Conservation (phyloP, 345 rosid genomes). For the rapeseed (Brassica napus) region DNA sequence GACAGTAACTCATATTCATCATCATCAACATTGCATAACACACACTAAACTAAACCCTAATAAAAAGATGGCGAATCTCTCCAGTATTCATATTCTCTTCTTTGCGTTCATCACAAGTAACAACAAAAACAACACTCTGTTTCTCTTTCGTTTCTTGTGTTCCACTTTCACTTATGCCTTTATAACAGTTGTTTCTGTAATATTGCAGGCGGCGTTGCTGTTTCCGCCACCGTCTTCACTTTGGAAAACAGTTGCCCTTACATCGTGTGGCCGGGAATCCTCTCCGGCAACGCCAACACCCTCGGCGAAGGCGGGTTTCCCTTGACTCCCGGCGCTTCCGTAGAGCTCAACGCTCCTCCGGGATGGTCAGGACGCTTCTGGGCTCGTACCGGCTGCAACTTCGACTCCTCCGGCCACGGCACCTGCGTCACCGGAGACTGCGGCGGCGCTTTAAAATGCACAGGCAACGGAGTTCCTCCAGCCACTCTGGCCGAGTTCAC, state of each 20-base stretch:
- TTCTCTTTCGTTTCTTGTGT: neutral
- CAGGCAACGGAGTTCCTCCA: constrained; percentile 79
- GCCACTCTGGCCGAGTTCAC: constrained; percentile 78
- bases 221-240: constrained; percentile 63
- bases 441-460: constrained; percentile 62
- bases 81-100: neutral
- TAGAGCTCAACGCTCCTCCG: constrained; percentile 57
- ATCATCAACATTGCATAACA: neutral
- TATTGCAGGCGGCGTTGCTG: constrained; percentile 27
- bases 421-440: constrained; percentile 85
- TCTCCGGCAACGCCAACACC: constrained; percentile 58
- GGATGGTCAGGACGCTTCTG: constrained; percentile 95
- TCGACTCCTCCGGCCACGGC: constrained; percentile 63
- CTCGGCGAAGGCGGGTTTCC: constrained; percentile 81
- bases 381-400: constrained; percentile 82
- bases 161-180: neutral
- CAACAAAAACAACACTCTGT: neutral
- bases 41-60: neutral
- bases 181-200: neutral
- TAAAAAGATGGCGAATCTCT: neutral
- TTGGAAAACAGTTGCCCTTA: constrained; percentile 62
- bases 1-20: constrained; percentile 4
- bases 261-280: constrained; percentile 88
- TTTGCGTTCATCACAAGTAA: constrained; percentile 16
- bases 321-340: constrained; percentile 52